A percentile compares a stretch with the other conserved stretches of the same genome.
These are phyloP conservation scores for Colletotrichum filicis DNA, from an alignment of 2,329 filamentous ascomycete species.

Conservation along the genomic window DNA sequence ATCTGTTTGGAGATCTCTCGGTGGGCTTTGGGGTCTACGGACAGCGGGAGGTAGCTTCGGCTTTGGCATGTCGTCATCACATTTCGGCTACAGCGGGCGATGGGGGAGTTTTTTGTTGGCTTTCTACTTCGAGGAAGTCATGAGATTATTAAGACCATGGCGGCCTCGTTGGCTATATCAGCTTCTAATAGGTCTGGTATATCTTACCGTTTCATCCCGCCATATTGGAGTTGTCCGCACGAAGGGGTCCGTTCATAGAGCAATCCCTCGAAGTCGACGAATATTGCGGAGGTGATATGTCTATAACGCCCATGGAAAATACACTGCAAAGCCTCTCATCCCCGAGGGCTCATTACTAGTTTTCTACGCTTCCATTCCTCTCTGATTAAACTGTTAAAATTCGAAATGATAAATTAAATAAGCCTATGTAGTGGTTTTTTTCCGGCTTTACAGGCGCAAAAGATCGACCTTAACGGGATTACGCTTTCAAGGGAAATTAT, in stretches of 20 bases:
- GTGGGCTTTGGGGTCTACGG: neutral
- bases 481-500: no score
- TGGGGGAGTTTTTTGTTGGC: conserved; percentile 16
- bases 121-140: conserved; percentile 3
- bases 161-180: conserved; percentile 1
- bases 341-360: neutral
- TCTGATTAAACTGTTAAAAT: no score
- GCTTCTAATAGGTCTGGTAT: neutral
- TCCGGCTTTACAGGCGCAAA: no score
- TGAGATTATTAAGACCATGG: conserved; percentile 17
- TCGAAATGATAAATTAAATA: no score
- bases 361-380: neutral
- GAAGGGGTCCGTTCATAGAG: neutral
- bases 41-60: conserved; percentile 2
- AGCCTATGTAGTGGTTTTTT: no score
- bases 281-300: neutral
- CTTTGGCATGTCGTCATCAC: neutral
- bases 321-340: neutral
- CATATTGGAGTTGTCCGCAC: neutral
- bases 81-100: conserved; percentile 21
- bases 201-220: neutral
- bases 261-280: neutral
- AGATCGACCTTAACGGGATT: no score
- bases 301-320: neutral
- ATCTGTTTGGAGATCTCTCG: neutral